These are phyloP conservation scores for Xylaria arbuscula DNA, from an alignment of 2,329 filamentous ascomycete species.

Conservation along the genomic window DNA sequence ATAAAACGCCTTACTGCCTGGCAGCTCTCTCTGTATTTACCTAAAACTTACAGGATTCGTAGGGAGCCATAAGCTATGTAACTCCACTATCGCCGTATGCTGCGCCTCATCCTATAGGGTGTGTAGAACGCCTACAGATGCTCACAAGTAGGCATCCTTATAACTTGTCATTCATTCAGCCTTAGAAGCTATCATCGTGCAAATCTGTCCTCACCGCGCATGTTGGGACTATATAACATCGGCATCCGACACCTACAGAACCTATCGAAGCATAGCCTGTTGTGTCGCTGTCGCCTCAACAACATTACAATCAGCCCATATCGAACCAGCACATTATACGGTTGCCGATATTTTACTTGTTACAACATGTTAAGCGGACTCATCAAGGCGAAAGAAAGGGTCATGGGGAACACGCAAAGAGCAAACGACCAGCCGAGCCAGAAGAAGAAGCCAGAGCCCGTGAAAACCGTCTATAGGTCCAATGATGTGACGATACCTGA, in stretches of 20 bases:
- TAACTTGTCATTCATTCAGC: neutral
- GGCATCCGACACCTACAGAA: neutral
- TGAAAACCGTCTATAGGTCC: constrained; percentile 51
- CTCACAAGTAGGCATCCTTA: neutral
- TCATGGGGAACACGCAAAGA: neutral
- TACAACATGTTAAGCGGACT: constrained; percentile 26
- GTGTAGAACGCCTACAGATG: neutral
- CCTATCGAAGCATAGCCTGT: neutral
- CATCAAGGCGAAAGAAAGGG: constrained; percentile 8
- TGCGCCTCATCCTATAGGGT: neutral
- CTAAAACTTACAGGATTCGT: neutral
- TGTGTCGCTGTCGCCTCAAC: neutral
- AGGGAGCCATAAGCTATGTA: neutral
- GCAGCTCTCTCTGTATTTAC: neutral
- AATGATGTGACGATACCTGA: constrained; percentile 55
- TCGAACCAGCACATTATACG: neutral
- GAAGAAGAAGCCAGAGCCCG: constrained; percentile 33
- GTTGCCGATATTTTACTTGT: neutral
- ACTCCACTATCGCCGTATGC: neutral
- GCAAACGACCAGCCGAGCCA: neutral
- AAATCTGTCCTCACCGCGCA: neutral
- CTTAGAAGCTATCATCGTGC: neutral
- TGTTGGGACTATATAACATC: neutral
- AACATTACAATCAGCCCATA: neutral
- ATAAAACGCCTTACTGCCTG: neutral